Evolutionary conservation across 495 filamentous ascomycete genomes (phyloP), one percentile per base, ranked within the genome.

Genomic region (Bathelium albidoporum): DNA sequence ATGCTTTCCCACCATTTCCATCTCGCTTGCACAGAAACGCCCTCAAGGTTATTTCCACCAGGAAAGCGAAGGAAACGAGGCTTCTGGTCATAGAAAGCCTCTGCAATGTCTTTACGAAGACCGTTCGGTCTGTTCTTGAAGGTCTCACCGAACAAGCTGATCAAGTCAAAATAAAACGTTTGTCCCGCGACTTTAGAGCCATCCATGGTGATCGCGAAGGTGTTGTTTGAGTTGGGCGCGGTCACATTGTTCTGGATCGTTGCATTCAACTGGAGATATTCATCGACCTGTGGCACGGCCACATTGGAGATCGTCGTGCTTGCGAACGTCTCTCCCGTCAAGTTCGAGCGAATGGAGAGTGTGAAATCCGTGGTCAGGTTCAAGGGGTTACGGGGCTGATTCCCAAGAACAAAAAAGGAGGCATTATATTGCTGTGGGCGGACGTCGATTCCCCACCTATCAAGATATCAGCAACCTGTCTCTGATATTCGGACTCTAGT

Each of bases 1-100:
- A 89, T 81, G 1, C 85, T 87, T 61, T 82, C 75, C 67, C 87
- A 85, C 87, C 87, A 89, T 49, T 83, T 80, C 85, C 86, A 89
- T 29, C 65, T 79, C 77, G 49, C 74, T 76, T 20, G 70, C 18
- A 68, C 45, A 28, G 64, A 60, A 12, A 63, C 61, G 31, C 71
- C 71, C 62, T 73, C 71, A 32, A 73, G 71, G 69, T 86, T 87
- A 68, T 89, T 89, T 1, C 87, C 87, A 29, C 85, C 86, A 0
- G 86, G 86, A 12, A 59, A 34, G 10, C 87, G 78, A 39, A 89
- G 74, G 66, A 87, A 84, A 28, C 76, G 75, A 0, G 83, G 82
- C 7, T 81, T 78, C 9, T 86, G 63, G 22, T 77, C 77, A 1
- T 75, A 77, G 3, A 89, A 71, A 22, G 81, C 74, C 45, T 83